Evolutionary conservation across 768 basidiomycete species (phyloP), one percentile per base, ranked within the genome.

Genomic region (Paxillus rubicundulus): DNA sequence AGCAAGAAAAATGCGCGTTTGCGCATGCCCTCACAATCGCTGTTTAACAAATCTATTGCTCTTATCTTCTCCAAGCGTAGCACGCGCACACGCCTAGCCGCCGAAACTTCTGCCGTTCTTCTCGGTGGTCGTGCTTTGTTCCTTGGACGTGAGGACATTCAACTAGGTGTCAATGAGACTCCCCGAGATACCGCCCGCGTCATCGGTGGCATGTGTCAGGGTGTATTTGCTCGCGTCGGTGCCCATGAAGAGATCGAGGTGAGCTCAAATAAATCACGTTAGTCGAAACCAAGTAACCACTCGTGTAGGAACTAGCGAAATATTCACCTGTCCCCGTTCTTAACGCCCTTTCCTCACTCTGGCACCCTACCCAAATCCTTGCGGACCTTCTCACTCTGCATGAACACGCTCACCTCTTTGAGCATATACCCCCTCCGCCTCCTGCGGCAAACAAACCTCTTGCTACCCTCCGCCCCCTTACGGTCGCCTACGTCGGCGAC

Each of bases 351-450:
- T 97, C 93, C 2, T 89, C 88, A 16, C 81, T 94, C 40, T 99
- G 92, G 87, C 97, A 99, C 66, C 97, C 97, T 3, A 95, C 94
- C 0, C 97, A 99, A 65, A 84, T 87, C 54, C 85, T 99, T 27
- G 97, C 97, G 2, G 94, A 98, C 74, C 68, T 98, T 5, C 76
- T 98, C 55, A 95, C 95, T 0, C 78, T 98, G 14, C 84, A 92
- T 61, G 94, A 97, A 65, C 76, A 84, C 52, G 78, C 80, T 0
- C 72, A 81, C 57, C 68, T 80, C 8, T 88, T 89, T 59, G 70
- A 66, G 9, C 63, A 74, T 1, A 52, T 57, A 1, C 55, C 63
- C 17, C 47, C 50, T 1, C 32, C 55, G 8, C 32, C 52, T 13
- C 47, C 56, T 14, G 61, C 60, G 45, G 37, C 47, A 55, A 60